Evolutionary conservation across 768 basidiomycete genomes (phyloP), one percentile per base, ranked within the genome.

Genomic region (Pholiota molesta): DNA sequence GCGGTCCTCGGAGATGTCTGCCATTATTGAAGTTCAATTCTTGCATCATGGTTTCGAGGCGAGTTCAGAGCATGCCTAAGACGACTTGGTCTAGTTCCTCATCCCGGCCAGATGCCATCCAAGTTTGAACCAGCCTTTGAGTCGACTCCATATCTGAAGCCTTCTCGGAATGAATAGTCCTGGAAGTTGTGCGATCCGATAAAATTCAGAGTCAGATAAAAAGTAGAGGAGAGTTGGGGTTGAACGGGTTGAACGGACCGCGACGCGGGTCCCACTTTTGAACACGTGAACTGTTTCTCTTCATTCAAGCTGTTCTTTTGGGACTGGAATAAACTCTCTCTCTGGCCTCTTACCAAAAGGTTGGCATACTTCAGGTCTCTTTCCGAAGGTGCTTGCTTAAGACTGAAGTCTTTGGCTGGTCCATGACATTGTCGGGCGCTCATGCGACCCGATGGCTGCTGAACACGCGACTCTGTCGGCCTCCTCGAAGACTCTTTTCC

Each of bases 81-180:
- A 87, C 83, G 31, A 85, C 81, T 64, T 83, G 80, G 17, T 80
- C 77, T 54, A 91, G 67, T 60, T 91, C 88, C 54, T 83, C 77
- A 39, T 88, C 86, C 57, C 83, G 79, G 42, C 81, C 81, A 13
- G 88, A 81, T 21, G 82, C 86, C 71, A 93, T 86, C 89, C 90
- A 94, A 21, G 89, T 90, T 65, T 83, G 82, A 39, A 91, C 82
- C 16, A 84, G 76, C 57, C 86, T 83, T 64, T 76, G 75, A 11
- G 73, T 78, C 35, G 72, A 68, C 47, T 76, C 74, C 79, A 81
- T 81, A 29, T 44, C 52, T 1, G n/a, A 52, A 6, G 5, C 9
- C 2, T 33, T 23, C 21, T 51, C 33, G 7, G 14, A 35, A 9
- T 29, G 13, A 19, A 33, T 28, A 23, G 7, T 17, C 45, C 19